Conservation (phyloP, 306 rosid genomes). For the Acacia crassicarpa region DNA sequence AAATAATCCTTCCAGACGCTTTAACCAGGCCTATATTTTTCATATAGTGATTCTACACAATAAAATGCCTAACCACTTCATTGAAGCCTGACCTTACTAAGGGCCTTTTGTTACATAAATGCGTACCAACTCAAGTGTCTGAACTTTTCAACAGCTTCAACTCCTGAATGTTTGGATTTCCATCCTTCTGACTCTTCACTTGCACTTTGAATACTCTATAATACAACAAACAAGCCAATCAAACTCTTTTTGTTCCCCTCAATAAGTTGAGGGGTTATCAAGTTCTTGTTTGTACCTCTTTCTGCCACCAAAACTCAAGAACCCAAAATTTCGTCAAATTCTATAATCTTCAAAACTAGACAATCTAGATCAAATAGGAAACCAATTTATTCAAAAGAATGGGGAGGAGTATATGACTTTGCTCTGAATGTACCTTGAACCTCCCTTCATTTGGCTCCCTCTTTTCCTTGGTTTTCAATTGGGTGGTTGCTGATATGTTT, state of each 20-base stretch:
- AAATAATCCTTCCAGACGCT: neutral
- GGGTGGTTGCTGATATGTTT: neutral
- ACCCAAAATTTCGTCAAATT: neutral
- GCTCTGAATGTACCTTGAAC: neutral
- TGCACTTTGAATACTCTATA: neutral
- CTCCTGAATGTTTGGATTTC: neutral
- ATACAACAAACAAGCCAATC: neutral
- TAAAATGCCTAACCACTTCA: neutral
- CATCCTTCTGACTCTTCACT: neutral
- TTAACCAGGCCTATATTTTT: neutral
- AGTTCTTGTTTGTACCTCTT: neutral
- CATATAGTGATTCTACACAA: neutral
- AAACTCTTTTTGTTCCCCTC: neutral
- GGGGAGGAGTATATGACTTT: neutral
- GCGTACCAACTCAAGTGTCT: neutral
- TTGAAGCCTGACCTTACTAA: neutral
- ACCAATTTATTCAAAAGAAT: neutral
- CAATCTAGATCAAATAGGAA: neutral
- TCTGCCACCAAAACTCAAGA: neutral
- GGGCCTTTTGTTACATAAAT: neutral
- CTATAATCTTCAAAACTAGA: neutral
- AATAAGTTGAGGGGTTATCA: neutral
- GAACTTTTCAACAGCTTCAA: neutral
- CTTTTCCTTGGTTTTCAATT: neutral
- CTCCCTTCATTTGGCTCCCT: neutral